Conservation (phyloP, 2,329 filamentous ascomycete species). For the Ceratocystis cacaofunesta region DNA sequence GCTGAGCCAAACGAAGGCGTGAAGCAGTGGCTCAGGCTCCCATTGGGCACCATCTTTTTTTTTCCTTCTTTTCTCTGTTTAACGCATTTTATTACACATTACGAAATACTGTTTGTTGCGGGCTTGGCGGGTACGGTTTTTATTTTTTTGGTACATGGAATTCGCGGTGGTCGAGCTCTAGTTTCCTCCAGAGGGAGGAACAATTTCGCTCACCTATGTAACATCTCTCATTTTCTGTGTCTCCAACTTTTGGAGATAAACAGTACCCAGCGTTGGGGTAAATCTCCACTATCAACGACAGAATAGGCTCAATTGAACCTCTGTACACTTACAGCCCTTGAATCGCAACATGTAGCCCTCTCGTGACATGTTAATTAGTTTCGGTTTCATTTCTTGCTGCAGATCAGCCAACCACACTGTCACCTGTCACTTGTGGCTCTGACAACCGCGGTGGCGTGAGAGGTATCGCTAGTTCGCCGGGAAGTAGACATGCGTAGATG, state of each 20-base stretch:
- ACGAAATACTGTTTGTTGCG: background rate
- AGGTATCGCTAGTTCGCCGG: background rate
- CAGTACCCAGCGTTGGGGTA: background rate
- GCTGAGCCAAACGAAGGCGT: background rate
- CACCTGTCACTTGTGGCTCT: background rate
- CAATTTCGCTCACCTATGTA: background rate
- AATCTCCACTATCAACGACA: background rate
- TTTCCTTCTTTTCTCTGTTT: background rate
- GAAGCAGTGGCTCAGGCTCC: background rate
- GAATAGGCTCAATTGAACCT: slow-evolving; percentile 5
- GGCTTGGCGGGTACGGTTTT: background rate
- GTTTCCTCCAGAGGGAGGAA: background rate
- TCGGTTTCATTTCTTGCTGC: background rate
- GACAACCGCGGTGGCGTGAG: background rate
- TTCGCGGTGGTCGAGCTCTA: background rate
- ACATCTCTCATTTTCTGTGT: background rate
- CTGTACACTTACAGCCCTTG: background rate
- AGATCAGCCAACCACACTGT: background rate
- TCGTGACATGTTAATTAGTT: background rate
- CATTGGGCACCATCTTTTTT: slow-evolving; percentile 1
- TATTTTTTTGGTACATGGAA: background rate
- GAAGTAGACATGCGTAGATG: background rate
- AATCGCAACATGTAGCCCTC: background rate
- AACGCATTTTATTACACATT: background rate
- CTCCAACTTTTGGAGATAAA: background rate